Evolutionary conservation across 345 rosid genomes (phyloP).

Genomic region (Hypericum perforatum): DNA sequence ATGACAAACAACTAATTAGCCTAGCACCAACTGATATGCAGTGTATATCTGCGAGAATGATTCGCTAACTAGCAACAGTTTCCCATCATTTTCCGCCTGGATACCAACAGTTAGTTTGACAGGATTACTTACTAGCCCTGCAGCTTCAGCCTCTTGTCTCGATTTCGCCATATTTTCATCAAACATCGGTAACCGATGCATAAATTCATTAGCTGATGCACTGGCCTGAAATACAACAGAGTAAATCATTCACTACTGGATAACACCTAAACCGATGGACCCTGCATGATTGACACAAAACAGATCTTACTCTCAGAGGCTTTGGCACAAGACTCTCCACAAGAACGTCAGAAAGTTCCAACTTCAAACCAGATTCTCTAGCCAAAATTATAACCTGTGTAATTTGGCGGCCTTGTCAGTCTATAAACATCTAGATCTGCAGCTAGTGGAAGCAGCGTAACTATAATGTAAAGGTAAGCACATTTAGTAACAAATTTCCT

Average conservation of each 20-base stretch:
- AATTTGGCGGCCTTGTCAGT: background rate
- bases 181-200: slow-evolving; percentile 62
- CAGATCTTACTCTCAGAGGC: slow-evolving; percentile 51
- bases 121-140: slow-evolving; percentile 60
- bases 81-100: too few species aligned
- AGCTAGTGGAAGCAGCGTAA: too few species aligned
- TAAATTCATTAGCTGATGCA: slow-evolving; percentile 74
- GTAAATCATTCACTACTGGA: too few species aligned
- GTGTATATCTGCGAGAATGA: too few species aligned
- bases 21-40: too few species aligned
- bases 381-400: slow-evolving; percentile 91
- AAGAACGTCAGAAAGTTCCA: slow-evolving; percentile 83
- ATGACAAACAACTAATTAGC: too few species aligned
- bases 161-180: slow-evolving; percentile 52
- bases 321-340: slow-evolving; percentile 84
- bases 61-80: too few species aligned
- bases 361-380: slow-evolving; percentile 83
- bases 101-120: background rate
- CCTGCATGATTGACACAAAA: background rate
- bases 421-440: too few species aligned
- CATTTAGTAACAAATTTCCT: too few species aligned
- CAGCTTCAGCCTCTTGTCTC: slow-evolving; percentile 63
- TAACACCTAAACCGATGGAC: too few species aligned
- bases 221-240: slow-evolving; percentile 34
- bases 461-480: too few species aligned